Conservation (phyloP, 306 rosid species). For the Corylus heterophylla region DNA sequence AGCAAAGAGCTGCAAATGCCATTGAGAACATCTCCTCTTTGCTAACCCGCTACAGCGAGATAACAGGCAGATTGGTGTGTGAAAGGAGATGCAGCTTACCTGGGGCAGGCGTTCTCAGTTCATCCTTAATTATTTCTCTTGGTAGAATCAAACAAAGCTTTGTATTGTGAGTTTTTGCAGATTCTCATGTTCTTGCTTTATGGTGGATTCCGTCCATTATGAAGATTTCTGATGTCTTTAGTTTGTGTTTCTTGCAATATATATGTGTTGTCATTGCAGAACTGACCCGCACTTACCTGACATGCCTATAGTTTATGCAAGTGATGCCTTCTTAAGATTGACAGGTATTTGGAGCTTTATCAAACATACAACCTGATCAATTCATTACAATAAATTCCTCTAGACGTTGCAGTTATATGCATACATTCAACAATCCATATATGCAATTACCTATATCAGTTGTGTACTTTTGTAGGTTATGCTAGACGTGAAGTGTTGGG, state of each 20-base stretch:
- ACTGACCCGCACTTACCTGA: conserved; percentile 73
- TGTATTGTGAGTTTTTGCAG: conserved; percentile 96
- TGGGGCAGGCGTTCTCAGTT: conserved; percentile 63
- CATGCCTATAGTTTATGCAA: conserved; percentile 91
- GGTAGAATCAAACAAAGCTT: conserved; percentile 99
- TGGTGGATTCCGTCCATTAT: conserved; percentile 18
- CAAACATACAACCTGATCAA: conserved; percentile 7
- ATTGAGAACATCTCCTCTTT: conserved; percentile 68
- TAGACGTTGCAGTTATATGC: not conserved
- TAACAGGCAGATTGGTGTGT: conserved; percentile 71
- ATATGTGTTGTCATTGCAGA: conserved; percentile 57
- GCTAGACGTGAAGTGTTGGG: conserved; percentile 78
- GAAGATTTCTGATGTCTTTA: conserved; percentile 36
- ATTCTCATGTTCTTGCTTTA: conserved; percentile 50
- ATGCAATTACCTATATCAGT: conserved; percentile 14
- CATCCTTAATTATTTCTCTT: conserved; percentile 92
- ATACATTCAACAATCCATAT: not conserved
- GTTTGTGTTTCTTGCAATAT: conserved; percentile 28
- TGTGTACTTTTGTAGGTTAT: conserved; percentile 59
- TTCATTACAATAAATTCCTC: conserved; percentile 4
- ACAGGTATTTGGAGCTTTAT: conserved; percentile 58
- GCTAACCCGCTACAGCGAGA: conserved; percentile 74
- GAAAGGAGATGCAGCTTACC: conserved; percentile 67
- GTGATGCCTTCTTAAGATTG: conserved; percentile 83
- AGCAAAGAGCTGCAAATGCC: conserved; percentile 59